These are phyloP conservation scores for Fraxinus paxiana DNA, from an alignment of 305 asterid genomes.

Conservation along the genomic window DNA sequence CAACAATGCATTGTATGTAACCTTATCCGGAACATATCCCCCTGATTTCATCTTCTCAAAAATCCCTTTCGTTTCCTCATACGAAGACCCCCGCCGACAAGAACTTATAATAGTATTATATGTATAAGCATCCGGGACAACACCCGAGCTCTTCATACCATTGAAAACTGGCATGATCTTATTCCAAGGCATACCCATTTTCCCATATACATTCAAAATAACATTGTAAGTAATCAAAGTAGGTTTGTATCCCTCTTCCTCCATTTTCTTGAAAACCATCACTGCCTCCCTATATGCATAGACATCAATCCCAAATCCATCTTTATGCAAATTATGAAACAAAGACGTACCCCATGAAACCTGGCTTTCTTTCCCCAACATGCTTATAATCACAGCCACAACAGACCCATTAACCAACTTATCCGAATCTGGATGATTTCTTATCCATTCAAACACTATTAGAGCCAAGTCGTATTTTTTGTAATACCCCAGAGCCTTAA, in stretches of 20 bases:
- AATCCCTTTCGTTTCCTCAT: conserved; percentile 68
- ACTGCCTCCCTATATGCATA: conserved; percentile 83
- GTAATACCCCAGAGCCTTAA: conserved; percentile 63
- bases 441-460: conserved; percentile 60
- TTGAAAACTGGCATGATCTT: conserved; percentile 51
- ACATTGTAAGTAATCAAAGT: conserved; percentile 84
- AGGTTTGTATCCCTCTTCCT: conserved; percentile 80
- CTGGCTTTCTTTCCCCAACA: conserved; percentile 72
- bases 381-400: conserved; percentile 62
- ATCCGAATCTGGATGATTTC: conserved; percentile 33
- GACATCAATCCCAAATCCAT: conserved; percentile 68
- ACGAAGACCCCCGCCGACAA: conserved; percentile 73
- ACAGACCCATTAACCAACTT: conserved; percentile 52
- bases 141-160: conserved; percentile 65
- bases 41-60: conserved; percentile 80
- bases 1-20: conserved; percentile 71
- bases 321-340: conserved; percentile 53
- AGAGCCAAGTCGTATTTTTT: conserved; percentile 68
- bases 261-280: conserved; percentile 71
- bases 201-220: conserved; percentile 77
- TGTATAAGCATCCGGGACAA: conserved; percentile 76
- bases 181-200: conserved; percentile 98
- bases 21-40: conserved; percentile 79
- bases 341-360: conserved; percentile 61
- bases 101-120: conserved; percentile 81